Base-by-base conservation (phyloP, 192 early-diverging fungal species). In the Haplosporangium gracile region DNA sequence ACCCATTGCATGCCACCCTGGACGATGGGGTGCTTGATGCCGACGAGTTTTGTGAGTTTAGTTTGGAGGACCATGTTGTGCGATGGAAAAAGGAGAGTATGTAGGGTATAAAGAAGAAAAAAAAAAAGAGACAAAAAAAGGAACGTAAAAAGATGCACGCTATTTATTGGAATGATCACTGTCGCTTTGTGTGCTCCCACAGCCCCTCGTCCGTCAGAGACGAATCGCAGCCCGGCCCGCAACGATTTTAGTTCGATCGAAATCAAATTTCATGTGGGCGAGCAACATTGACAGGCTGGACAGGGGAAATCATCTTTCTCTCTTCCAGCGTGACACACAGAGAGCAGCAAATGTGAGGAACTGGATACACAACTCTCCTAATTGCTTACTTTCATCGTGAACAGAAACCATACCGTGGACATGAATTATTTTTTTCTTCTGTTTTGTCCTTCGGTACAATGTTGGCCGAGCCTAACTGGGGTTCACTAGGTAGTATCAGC, bases 1-100 rank as follows among this genome's bases (percentile, higher is more conserved):
- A 96, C 95, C 92, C 94, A 96, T 82, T 95, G 93, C 95, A 96
- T 96, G 43, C 94, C 94, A 72, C 94, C 93, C 90, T 95, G 94
- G 65, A 95, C 86, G 78, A 95, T 93, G 11, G 95, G 95, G 81
- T 94, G 93, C 88, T 92, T 88, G 83, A 95, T 94, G 79, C 94
- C 94, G 51, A 95, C 83, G 72, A 92, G 81, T 72, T 91, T 77
- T 24, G 95, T 95, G 75, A 95, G 87, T 70, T 91, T 91, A 42
- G 94, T 95, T 68, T 82, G 80, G 79, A 94, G 77, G 69, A 90
- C 85, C 94, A 95, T 95, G 72, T 39, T 88, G 70, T 55, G 24
- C 38, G 20, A 49, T 42, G 39, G 38, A 15, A 4, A 18, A 36
- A 45, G 68, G 45, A 51, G 55, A 74, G 38, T 60, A 40, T 69